Conservation (phyloP, 2,329 filamentous ascomycete genomes). For the Teratosphaeria nubilosa region DNA sequence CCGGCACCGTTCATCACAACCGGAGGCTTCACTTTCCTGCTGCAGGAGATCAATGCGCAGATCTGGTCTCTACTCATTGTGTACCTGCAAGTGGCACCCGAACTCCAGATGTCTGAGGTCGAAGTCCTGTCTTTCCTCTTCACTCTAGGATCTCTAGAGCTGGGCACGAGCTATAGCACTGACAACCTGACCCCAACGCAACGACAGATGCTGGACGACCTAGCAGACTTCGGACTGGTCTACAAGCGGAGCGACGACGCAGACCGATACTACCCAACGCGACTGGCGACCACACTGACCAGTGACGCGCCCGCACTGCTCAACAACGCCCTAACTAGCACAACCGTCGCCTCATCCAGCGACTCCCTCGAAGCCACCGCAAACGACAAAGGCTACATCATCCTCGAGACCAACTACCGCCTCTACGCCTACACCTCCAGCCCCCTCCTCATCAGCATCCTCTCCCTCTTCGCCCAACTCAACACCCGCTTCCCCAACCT, state of each 20-base stretch:
- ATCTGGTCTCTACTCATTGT: slow-evolving; percentile 92
- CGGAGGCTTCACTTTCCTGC: slow-evolving; percentile 83
- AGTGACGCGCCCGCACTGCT: slow-evolving; percentile 63
- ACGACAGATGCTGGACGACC: slow-evolving; percentile 76
- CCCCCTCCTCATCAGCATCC: slow-evolving; percentile 85
- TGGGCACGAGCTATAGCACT: slow-evolving; percentile 85
- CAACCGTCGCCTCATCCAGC: slow-evolving; percentile 39
- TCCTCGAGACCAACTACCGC: slow-evolving; percentile 96
- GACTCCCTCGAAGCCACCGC: slow-evolving; percentile 22
- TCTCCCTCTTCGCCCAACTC: slow-evolving; percentile 79
- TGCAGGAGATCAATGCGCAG: slow-evolving; percentile 92
- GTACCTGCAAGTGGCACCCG: slow-evolving; percentile 71
- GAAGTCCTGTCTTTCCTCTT: slow-evolving; percentile 96
- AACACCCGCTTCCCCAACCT: slow-evolving; percentile 90
- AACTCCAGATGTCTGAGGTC: slow-evolving; percentile 68
- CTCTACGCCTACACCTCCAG: slow-evolving; percentile 95
- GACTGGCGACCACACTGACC: slow-evolving; percentile 87
- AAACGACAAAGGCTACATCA: slow-evolving; percentile 66
- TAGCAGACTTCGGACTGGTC: slow-evolving; percentile 86
- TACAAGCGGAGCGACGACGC: slow-evolving; percentile 45
- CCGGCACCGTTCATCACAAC: slow-evolving; percentile 65
- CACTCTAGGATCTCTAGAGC: slow-evolving; percentile 83
- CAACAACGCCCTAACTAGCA: slow-evolving; percentile 55
- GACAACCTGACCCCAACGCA: slow-evolving; percentile 72
- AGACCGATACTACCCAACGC: slow-evolving; percentile 71